A percentile compares a stretch with the other conserved stretches of the same genome.
phyloP scores from a whole-genome alignment of 2,329 filamentous ascomycete species.

The Colletotrichum echinochloae region DNA sequence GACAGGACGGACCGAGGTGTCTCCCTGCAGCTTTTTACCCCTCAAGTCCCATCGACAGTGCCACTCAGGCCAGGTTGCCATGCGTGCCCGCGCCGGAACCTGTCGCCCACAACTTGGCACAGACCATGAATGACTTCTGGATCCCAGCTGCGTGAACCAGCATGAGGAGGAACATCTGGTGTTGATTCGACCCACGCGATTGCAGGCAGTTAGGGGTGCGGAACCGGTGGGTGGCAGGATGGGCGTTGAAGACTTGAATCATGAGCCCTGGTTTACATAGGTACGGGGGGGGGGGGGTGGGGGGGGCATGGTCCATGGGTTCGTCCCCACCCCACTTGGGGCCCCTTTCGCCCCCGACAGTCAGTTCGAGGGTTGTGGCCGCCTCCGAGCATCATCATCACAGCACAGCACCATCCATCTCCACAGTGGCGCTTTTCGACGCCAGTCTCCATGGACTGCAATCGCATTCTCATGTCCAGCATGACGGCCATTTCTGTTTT shows the following conservation, averaged over 20 bases:
- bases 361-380: constrained; percentile 1
- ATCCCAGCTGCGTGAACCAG: constrained; percentile 9
- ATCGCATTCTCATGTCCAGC: neutral
- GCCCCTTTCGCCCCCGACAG: constrained; percentile 17
- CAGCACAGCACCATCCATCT: neutral
- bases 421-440: constrained; percentile 15
- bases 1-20: constrained; percentile 4
- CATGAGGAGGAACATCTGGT: constrained; percentile 13
- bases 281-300: too few species aligned
- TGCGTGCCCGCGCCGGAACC: constrained; percentile 1
- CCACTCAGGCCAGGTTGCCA: constrained; percentile 5
- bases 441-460: neutral
- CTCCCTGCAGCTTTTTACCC: constrained; percentile 2
- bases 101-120: constrained; percentile 8
- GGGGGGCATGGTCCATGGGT: constrained; percentile 25
- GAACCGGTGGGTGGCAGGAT: constrained; percentile 8
- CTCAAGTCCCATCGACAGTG: neutral
- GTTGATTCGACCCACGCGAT: constrained; percentile 31
- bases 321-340: constrained; percentile 21
- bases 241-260: constrained; percentile 22
- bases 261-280: constrained; percentile 28
- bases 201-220: constrained; percentile 9
- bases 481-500: neutral
- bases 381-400: neutral
- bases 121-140: constrained; percentile 5